A percentile compares a stretch with the other conserved stretches of the same genome.
Evolutionary conservation across 305 asterid genomes (phyloP).

Genomic region (Fraxinus platypoda): DNA sequence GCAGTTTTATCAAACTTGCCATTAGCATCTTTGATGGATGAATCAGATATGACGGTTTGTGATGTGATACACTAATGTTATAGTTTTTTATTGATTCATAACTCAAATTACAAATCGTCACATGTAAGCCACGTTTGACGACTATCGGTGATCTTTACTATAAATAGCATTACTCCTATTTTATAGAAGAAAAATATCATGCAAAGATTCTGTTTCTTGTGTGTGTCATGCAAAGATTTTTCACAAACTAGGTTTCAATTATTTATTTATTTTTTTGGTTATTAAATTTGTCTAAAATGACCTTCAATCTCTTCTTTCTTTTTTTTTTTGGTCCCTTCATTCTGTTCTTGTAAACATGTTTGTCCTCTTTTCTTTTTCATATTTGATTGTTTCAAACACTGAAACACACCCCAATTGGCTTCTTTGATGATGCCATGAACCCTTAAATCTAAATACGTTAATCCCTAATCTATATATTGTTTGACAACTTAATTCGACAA

Average conservation of each 20-base stretch:
- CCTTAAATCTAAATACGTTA: too few relatives aligned
- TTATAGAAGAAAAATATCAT: too few relatives aligned
- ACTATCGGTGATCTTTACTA: too few relatives aligned
- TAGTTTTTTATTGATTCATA: too few relatives aligned
- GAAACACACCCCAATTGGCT: neutral
- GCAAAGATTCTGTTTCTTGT: neutral
- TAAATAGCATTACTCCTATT: too few relatives aligned
- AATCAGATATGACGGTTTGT: neutral
- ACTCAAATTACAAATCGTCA: too few relatives aligned
- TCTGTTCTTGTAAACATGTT: neutral
- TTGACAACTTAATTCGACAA: too few relatives aligned
- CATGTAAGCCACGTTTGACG: too few relatives aligned
- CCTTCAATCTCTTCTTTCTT: neutral
- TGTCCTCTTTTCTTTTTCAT: neutral
- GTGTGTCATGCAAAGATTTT: constrained; percentile 13
- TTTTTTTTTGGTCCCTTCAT: neutral
- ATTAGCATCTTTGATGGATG: neutral
- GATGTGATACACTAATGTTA: too few relatives aligned
- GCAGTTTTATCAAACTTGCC: constrained; percentile 10
- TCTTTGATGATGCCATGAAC: too few relatives aligned
- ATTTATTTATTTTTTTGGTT: too few relatives aligned
- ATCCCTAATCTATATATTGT: too few relatives aligned
- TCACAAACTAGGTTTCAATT: constrained; percentile 13
- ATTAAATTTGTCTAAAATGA: neutral
- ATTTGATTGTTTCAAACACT: neutral